A percentile compares a stretch with the other conserved stretches of the same genome.
These are phyloP conservation scores for Metschnikowia koreensis DNA, from an alignment of 805 yeast species.

Conservation along the genomic window DNA sequence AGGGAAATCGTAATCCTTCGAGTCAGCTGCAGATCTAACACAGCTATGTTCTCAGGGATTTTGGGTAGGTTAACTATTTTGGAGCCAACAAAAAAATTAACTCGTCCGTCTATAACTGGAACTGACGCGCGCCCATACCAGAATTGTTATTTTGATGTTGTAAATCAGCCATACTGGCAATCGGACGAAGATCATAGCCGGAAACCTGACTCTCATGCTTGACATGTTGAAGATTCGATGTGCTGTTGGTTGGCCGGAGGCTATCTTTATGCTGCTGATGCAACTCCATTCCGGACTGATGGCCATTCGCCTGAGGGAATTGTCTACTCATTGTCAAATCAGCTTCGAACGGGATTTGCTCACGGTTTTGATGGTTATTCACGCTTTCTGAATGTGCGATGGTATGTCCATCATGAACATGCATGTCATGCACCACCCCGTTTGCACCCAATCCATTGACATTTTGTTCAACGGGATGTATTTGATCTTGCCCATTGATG, in stretches of 20 bases:
- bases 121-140: constrained; percentile 10
- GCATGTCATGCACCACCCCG: constrained; percentile 1
- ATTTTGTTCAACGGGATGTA: not conserved
- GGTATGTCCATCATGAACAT: not conserved
- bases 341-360: constrained; percentile 8
- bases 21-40: no score
- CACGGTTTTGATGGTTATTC: constrained; percentile 14
- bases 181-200: constrained; percentile 15
- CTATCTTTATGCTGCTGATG: constrained; percentile 11
- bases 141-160: constrained; percentile 10
- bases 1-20: no score
- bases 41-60: no score
- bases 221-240: constrained; percentile 29
- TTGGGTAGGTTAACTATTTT: no score
- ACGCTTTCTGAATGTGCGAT: constrained; percentile 6
- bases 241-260: constrained; percentile 31
- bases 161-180: constrained; percentile 20
- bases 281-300: not conserved
- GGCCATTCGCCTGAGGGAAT: constrained; percentile 5
- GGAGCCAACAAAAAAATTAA: not conserved
- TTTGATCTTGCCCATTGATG: constrained; percentile 5
- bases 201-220: constrained; percentile 8
- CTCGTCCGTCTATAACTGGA: constrained; percentile 7
- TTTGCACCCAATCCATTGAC: constrained; percentile 1
- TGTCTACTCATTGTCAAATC: constrained; percentile 12